A percentile compares a stretch with the other conserved stretches of the same genome.
Evolutionary conservation across 345 rosid species (phyloP).

Genomic region (Ceriops decandra): DNA sequence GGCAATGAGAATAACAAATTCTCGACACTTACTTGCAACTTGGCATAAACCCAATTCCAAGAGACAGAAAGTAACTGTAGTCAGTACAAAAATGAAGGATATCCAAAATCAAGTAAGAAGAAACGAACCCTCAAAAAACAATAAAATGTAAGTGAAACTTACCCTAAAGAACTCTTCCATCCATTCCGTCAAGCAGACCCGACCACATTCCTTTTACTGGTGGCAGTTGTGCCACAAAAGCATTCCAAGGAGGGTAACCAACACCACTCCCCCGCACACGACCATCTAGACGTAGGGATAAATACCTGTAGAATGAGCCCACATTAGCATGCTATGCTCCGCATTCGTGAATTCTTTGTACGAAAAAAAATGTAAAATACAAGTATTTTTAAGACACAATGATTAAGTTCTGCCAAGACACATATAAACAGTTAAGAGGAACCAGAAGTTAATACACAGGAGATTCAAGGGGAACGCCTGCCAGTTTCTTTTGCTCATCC

Average conservation of each 20-base stretch:
- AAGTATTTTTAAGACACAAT: too few species aligned
- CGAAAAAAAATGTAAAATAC: not conserved
- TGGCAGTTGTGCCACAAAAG: constrained; percentile 84
- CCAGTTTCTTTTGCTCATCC: constrained; percentile 82
- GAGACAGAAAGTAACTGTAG: not conserved
- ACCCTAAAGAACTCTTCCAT: constrained; percentile 67
- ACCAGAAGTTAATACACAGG: constrained; percentile 59
- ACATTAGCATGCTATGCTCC: not conserved
- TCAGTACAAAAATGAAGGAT: not conserved
- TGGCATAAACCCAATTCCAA: not conserved
- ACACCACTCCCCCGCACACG: constrained; percentile 93
- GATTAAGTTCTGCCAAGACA: too few species aligned
- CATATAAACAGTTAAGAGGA: too few species aligned
- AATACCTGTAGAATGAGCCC: constrained; percentile 48
- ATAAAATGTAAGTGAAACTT: not conserved
- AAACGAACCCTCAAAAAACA: constrained; percentile 4
- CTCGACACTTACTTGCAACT: too few species aligned
- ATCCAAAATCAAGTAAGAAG: not conserved
- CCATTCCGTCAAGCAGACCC: constrained; percentile 93
- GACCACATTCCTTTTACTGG: constrained; percentile 87
- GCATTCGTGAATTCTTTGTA: not conserved
- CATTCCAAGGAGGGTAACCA: constrained; percentile 99
- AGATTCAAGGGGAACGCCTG: constrained; percentile 70
- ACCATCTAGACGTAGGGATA: constrained; percentile 85
- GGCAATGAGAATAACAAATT: too few species aligned